Evolutionary conservation across 2,329 filamentous ascomycete species (phyloP).

Genomic region (Purpureocillium lavendulum): DNA sequence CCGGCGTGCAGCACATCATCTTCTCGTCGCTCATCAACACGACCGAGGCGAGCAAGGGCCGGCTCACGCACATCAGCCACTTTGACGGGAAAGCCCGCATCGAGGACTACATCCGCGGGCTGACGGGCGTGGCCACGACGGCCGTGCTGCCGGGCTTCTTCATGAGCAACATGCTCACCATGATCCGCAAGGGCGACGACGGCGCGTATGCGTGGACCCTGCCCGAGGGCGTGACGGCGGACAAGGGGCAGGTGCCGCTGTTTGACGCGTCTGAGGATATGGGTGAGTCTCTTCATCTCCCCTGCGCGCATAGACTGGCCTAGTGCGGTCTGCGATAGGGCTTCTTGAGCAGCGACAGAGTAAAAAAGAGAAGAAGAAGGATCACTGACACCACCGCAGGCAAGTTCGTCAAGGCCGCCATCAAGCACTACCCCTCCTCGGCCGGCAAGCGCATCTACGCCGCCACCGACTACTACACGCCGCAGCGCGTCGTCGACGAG

Average conservation of each 20-base stretch:
- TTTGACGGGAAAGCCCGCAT: conserved; percentile 51
- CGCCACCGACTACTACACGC: conserved; percentile 26
- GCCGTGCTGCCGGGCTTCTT: conserved; percentile 46
- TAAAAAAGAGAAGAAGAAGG: neutral
- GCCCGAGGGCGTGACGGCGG: conserved; percentile 15
- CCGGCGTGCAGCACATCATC: conserved; percentile 35
- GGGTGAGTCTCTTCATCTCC: conserved; percentile 14
- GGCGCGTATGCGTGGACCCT: conserved; percentile 18
- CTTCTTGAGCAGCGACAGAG: neutral
- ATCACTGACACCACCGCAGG: conserved; percentile 10
- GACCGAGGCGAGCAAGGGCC: conserved; percentile 26
- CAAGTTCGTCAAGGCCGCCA: conserved; percentile 24
- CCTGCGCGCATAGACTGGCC: no score
- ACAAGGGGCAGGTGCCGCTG: conserved; percentile 26
- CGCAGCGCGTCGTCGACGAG: conserved; percentile 20
- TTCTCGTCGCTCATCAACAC: conserved; percentile 36
- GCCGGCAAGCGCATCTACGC: conserved; percentile 25
- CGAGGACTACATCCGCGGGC: conserved; percentile 44
- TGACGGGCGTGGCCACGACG: conserved; percentile 35
- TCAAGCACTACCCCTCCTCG: conserved; percentile 16
- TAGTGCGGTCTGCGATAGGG: no score
- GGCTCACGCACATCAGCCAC: conserved; percentile 29
- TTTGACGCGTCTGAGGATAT: conserved; percentile 29
- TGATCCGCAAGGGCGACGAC: conserved; percentile 19
- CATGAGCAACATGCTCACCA: conserved; percentile 38